Evolutionary conservation across 257 asterid species (phyloP), one percentile per base, ranked within the genome.

Genomic region (Linderniella brevidens): DNA sequence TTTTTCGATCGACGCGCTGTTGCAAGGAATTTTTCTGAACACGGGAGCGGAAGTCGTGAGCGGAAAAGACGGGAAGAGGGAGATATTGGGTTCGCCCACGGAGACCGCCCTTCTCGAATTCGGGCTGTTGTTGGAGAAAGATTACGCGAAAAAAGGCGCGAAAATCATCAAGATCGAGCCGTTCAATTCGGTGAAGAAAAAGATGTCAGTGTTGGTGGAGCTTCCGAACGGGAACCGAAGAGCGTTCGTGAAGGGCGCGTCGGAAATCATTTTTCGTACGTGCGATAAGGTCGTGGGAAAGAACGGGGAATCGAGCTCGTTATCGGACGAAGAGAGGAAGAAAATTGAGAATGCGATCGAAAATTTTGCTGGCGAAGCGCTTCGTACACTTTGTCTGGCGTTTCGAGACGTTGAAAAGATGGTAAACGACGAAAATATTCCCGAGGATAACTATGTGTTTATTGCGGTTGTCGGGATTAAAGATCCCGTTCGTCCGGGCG

Each of bases 401-500:
- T 86, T 76, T 55, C 43, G 57, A 63, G 93, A 86, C n/a, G 70
- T 86, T 37, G 94, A 71, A 20, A 54, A 50, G 12, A 78, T 66
- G 9, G 64, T 83, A 43, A 49, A 68, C 1, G 56, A 63, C 20
- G 78, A 77, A 41, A 58, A 59, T 11, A 86, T 86, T 58, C 96
- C 96, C 15, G 53, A 60, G 35, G 63, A 77, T 0, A 92, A 86
- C 13, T 86, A 55, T 54, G 78, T 88, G 19, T 71, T 72, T 40
- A 66, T 86, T 19, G 96, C 93, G 20, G 74, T 81, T 9, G 86
- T 86, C 14, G 96, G 96, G 17, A 86, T 86, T 54, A 86, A 86
- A 53, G 96, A 86, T 68, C 96, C 96, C 5, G 92, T 86, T 11
- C 74, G 96, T 10, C 86, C 92, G 0, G 96, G 96, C 9, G 96